Percentiles rank a stretch among this genome's conserved stretches.
These are phyloP conservation scores for Dryadomyces quercus-mongolicae DNA, from an alignment of 2,329 filamentous ascomycete genomes.

Conservation along the genomic window DNA sequence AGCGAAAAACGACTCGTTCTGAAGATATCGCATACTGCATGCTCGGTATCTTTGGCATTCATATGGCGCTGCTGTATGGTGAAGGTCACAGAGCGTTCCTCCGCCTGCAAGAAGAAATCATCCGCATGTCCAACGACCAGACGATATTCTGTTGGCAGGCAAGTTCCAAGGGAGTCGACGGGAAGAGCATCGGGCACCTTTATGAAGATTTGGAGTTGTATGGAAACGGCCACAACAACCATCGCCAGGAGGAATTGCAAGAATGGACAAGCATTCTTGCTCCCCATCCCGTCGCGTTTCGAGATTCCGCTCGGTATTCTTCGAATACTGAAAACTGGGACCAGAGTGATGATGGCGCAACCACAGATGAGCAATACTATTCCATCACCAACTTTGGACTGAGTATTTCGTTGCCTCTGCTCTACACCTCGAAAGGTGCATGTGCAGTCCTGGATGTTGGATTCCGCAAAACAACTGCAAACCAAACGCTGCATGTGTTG, in stretches of 20 bases:
- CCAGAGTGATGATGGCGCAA: not conserved
- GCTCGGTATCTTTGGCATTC: slow-evolving; percentile 17
- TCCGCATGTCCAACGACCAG: slow-evolving; percentile 16
- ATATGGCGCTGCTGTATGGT: slow-evolving; percentile 19
- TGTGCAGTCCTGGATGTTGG: slow-evolving; percentile 8
- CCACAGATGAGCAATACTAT: not conserved
- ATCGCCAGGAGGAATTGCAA: slow-evolving; percentile 1
- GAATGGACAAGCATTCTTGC: slow-evolving; percentile 11
- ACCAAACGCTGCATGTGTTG: not conserved
- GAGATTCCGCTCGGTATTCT: slow-evolving; percentile 4
- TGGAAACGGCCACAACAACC: not conserved
- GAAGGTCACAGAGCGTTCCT: slow-evolving; percentile 15
- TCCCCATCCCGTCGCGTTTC: slow-evolving; percentile 8
- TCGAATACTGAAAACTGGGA: not conserved
- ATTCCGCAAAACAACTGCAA: not conserved
- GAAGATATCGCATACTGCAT: slow-evolving; percentile 18
- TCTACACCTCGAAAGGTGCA: slow-evolving; percentile 7
- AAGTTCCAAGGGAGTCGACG: not conserved
- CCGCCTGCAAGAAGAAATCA: slow-evolving; percentile 18
- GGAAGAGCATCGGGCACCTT: not conserved
- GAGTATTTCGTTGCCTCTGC: slow-evolving; percentile 7
- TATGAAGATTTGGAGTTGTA: not conserved
- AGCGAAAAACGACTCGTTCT: slow-evolving; percentile 12
- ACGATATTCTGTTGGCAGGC: slow-evolving; percentile 18
- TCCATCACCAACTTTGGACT: slow-evolving; percentile 11